Evolutionary conservation across 2,329 filamentous ascomycete genomes (phyloP).

Genomic region (Phyllosticta citriasiana): DNA sequence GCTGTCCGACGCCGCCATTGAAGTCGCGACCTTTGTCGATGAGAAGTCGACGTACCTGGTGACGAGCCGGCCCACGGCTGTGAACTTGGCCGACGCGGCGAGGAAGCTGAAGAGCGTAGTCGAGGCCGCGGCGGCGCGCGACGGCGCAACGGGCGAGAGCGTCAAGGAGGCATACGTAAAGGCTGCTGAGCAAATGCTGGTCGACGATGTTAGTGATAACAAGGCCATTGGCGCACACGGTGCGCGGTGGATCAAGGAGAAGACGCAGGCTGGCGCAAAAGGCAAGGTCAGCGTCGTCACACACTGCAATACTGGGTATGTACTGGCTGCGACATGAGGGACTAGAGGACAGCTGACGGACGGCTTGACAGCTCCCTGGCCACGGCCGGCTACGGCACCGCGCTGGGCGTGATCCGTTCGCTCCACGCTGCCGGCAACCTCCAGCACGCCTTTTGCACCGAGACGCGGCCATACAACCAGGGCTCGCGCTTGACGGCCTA

Average conservation of each 20-base stretch:
- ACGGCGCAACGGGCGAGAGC: slow-evolving; percentile 36
- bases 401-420: slow-evolving; percentile 84
- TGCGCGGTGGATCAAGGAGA: slow-evolving; percentile 67
- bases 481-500: slow-evolving; percentile 90
- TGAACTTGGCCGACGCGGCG: slow-evolving; percentile 88
- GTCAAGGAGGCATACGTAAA: slow-evolving; percentile 63
- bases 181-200: slow-evolving; percentile 76
- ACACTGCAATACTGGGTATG: slow-evolving; percentile 90
- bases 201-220: slow-evolving; percentile 81
- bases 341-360: slow-evolving; percentile 1
- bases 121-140: slow-evolving; percentile 37
- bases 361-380: slow-evolving; percentile 59
- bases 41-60: slow-evolving; percentile 77
- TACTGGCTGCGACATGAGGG: slow-evolving; percentile 15
- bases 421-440: slow-evolving; percentile 58
- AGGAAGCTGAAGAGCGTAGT: slow-evolving; percentile 62
- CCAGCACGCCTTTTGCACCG: slow-evolving; percentile 85
- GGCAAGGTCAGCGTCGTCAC: slow-evolving; percentile 72
- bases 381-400: slow-evolving; percentile 95
- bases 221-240: slow-evolving; percentile 74
- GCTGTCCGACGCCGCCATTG: slow-evolving; percentile 44
- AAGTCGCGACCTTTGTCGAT: slow-evolving; percentile 58
- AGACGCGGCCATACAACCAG: slow-evolving; percentile 96
- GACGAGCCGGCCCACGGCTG: slow-evolving; percentile 82
- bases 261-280: slow-evolving; percentile 41